A percentile compares a stretch with the other conserved stretches of the same genome.
Evolutionary conservation across 371 early-diverging fungal species (phyloP).

Genomic region (Saksenaea oblongispora): DNA sequence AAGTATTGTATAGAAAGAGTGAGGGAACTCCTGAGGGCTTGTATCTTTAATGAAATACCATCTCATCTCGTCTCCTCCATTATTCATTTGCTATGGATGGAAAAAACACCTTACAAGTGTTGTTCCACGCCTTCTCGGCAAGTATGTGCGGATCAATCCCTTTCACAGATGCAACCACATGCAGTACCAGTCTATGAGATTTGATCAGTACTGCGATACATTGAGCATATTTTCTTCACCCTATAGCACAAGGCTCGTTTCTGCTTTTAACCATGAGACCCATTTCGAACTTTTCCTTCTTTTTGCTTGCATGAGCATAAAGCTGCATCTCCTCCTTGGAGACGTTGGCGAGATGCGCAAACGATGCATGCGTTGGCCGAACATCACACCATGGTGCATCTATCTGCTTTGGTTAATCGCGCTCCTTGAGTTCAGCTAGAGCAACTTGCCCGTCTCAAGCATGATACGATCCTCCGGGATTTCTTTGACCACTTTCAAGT

Average conservation of each 20-base stretch:
- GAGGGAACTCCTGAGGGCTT: constrained; percentile 98
- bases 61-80: constrained; percentile 57
- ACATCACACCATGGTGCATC: constrained; percentile 97
- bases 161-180: constrained; percentile 60
- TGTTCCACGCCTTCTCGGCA: constrained; percentile 59
- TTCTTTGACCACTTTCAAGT: constrained; percentile 73
- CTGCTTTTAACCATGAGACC: constrained; percentile 81
- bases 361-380: constrained; percentile 85
- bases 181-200: constrained; percentile 55
- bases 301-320: constrained; percentile 53
- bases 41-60: constrained; percentile 78
- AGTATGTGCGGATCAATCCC: constrained; percentile 47
- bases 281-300: constrained; percentile 76
- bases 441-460: constrained; percentile 82
- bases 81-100: constrained; percentile 50
- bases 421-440: background rate
- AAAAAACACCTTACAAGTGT: constrained; percentile 63
- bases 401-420: background rate
- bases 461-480: constrained; percentile 86
- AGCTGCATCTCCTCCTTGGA: constrained; percentile 29
- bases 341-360: constrained; percentile 50
- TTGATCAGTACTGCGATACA: background rate
- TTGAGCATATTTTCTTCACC: constrained; percentile 38
- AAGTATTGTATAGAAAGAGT: constrained; percentile 98
- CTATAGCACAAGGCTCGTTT: constrained; percentile 84